Conservation (phyloP, 805 yeast species). For the Teunomyces barrocoloradensis region DNA sequence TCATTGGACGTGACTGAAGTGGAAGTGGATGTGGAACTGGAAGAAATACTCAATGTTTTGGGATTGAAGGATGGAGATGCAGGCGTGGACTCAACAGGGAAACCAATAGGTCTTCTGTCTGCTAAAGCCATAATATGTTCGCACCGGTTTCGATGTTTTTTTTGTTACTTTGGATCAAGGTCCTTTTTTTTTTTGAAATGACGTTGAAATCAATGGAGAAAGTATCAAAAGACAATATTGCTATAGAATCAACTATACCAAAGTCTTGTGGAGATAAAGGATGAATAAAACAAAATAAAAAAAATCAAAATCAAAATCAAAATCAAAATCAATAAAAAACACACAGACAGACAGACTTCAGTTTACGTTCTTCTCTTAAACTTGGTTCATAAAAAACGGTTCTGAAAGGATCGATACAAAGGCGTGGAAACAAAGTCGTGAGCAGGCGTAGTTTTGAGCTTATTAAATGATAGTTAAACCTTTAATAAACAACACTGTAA, state of each 20-base stretch:
- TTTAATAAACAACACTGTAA: constrained; percentile 1
- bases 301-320: constrained; percentile 1
- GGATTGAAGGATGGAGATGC: constrained; percentile 43
- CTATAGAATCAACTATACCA: constrained; percentile 2
- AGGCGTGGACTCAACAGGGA: constrained; percentile 49
- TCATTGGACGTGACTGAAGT: too few species aligned
- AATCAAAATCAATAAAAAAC: background rate
- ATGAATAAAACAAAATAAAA: constrained; percentile 5
- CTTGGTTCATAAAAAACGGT: constrained; percentile 6
- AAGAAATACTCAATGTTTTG: constrained; percentile 16
- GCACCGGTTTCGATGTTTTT: background rate
- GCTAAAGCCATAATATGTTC: constrained; percentile 55
- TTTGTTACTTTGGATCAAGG: background rate
- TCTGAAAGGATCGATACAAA: background rate
- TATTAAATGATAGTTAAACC: constrained; percentile 6
- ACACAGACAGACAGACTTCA: background rate
- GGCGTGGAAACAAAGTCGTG: too few species aligned
- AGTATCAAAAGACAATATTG: constrained; percentile 6
- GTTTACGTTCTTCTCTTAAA: background rate
- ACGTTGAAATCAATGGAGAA: background rate
- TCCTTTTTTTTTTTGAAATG: background rate
- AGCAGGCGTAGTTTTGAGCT: too few species aligned
- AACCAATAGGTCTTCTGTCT: constrained; percentile 61
- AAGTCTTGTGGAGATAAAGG: constrained; percentile 3
- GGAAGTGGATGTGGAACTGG: too few species aligned